phyloP scores from a whole-genome alignment of 805 yeast species.

The Ogataea thermomethanolica region DNA sequence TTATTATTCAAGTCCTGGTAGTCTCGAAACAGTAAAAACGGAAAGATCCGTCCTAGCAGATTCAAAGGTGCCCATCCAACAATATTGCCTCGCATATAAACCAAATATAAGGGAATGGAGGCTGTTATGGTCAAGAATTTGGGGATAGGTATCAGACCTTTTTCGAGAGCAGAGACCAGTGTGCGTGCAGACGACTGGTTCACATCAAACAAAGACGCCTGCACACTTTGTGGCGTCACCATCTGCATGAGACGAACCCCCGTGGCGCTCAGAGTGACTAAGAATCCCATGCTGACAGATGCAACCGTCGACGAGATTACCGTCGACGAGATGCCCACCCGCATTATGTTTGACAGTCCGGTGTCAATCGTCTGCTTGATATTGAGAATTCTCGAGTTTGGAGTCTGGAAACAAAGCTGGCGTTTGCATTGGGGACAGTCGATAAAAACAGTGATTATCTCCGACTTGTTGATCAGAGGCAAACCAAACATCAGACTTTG shows the following conservation, averaged over 20 bases:
- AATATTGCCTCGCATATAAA: conserved; percentile 21
- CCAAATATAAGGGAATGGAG: conserved; percentile 31
- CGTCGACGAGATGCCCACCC: conserved; percentile 19
- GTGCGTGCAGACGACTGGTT: conserved; percentile 5
- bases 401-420: conserved; percentile 28
- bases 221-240: conserved; percentile 33
- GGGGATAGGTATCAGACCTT: conserved; percentile 19
- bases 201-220: conserved; percentile 30
- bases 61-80: conserved; percentile 9
- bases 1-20: conserved; percentile 11
- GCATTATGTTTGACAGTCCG: conserved; percentile 17
- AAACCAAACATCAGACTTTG: conserved; percentile 17
- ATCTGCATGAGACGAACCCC: conserved; percentile 30
- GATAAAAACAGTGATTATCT: conserved; percentile 21
- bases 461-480: conserved; percentile 19
- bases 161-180: conserved; percentile 20
- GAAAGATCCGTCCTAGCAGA: conserved; percentile 12
- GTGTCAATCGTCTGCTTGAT: conserved; percentile 12
- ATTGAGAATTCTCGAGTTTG: conserved; percentile 20
- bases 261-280: conserved; percentile 21
- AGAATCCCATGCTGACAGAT: conserved; percentile 22
- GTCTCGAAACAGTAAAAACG: conserved; percentile 15
- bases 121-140: conserved; percentile 25
- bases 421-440: conserved; percentile 39
- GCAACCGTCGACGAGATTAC: conserved; percentile 20